Evolutionary conservation across 345 rosid species (phyloP).

Genomic region (Hirschfeldia incana): DNA sequence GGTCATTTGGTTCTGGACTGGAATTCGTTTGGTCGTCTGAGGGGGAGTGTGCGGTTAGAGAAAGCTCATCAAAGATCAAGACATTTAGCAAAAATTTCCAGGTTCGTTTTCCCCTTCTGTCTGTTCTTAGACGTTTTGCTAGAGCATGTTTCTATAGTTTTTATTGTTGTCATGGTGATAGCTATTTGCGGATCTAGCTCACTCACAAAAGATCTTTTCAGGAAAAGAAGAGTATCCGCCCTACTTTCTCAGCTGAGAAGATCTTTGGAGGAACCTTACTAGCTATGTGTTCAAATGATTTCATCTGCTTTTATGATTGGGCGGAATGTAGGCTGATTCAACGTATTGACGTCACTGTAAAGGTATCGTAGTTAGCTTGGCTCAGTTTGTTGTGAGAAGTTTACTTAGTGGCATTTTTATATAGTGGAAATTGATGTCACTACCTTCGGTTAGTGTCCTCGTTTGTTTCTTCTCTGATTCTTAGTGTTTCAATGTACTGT

Average conservation of each 20-base stretch:
- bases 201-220: too few species aligned
- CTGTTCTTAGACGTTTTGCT: too few species aligned
- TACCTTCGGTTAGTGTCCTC: conserved; percentile 11
- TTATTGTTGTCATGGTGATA: too few species aligned
- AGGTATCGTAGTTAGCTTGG: conserved; percentile 50
- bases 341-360: conserved; percentile 74
- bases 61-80: too few species aligned
- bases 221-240: not conserved
- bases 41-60: too few species aligned
- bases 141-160: too few species aligned
- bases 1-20: too few species aligned
- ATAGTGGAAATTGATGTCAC: not conserved
- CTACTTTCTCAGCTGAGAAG: not conserved
- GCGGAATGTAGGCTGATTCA: not conserved
- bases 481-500: too few species aligned
- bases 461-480: conserved; percentile 24
- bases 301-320: not conserved
- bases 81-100: too few species aligned
- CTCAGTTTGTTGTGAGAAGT: conserved; percentile 21
- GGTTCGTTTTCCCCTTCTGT: too few species aligned
- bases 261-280: not conserved
- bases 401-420: conserved; percentile 13
- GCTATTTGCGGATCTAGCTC: too few species aligned
- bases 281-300: not conserved
- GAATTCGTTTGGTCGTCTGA: too few species aligned